Evolutionary conservation across 2,329 filamentous ascomycete species (phyloP), one percentile per base, ranked within the genome.

Genomic region (Capronia coronata): DNA sequence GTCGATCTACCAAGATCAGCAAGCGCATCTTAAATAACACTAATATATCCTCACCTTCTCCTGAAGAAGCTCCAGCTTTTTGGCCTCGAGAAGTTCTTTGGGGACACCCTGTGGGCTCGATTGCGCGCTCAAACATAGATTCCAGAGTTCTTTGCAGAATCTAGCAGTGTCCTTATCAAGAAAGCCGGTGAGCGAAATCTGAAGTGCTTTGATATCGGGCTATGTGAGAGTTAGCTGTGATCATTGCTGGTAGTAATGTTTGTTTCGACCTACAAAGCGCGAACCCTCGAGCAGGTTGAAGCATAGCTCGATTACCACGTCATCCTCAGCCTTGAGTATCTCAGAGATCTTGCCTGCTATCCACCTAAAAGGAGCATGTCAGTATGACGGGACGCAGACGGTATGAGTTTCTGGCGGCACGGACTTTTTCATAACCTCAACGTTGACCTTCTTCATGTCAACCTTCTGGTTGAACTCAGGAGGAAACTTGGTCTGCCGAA

Each of bases 401-500:
- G 14, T 9, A 19, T n/a, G 47, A 43, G 51, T 42, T 7, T 51
- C 56, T 48, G 40, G 45, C 27, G 23, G 22, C 53, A 71, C 83
- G 64, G 66, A 94, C 87, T 93, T 94, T 77, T 96, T 96, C 82
- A 98, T 94, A 48, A 98, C 87, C 68, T 94, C 88, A 43, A 95
- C 76, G 66, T 98, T 96, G 68, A 98, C 89, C 73, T 97, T 97
- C 61, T 83, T 81, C 80, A 94, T 95, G 73, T 98, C 90, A 58
- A 98, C 93, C 74, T 96, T 96, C 66, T 87, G 83, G 65, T 80
- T 91, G 72, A 97, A 98, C 65, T 96, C 89, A 6, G 84, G 78
- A 39, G 93, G 93, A 58, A 96, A 97, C 65, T 94, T 96, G 48
- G 90, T 97, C 68, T 84, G 83, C 76, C 84, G 87, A 49, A 96